Percentiles rank a stretch among this genome's conserved stretches.
phyloP scores from a whole-genome alignment of 768 basidiomycete genomes.

The Leucosporidium scottii region DNA sequence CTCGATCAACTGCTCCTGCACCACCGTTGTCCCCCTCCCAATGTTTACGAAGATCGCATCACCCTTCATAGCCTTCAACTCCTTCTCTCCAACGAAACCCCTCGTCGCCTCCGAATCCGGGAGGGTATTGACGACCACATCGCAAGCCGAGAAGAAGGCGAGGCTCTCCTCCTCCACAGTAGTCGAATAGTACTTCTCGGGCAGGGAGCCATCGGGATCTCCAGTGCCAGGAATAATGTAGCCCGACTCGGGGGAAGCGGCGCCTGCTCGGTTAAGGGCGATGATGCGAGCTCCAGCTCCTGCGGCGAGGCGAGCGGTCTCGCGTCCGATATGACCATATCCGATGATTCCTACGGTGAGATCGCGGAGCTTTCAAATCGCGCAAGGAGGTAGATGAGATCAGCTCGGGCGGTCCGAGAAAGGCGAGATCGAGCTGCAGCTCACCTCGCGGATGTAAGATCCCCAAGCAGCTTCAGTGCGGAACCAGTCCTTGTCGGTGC shows the following conservation, averaged over 20 bases:
- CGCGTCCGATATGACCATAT: constrained; percentile 6
- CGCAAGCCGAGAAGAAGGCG: constrained; percentile 18
- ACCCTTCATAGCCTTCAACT: constrained; percentile 37
- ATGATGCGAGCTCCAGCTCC: constrained; percentile 1
- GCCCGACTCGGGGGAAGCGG: constrained; percentile 2
- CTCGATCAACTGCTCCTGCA: constrained; percentile 23
- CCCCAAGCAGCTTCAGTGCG: not conserved
- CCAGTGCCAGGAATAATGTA: constrained; percentile 30
- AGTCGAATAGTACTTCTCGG: constrained; percentile 17
- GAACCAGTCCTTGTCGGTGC: constrained; percentile 1
- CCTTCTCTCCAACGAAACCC: constrained; percentile 11
- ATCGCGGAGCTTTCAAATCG: not conserved
- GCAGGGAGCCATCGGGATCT: constrained; percentile 20
- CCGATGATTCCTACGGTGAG: constrained; percentile 1
- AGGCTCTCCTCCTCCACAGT: not conserved
- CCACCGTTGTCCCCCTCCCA: constrained; percentile 42
- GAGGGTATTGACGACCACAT: constrained; percentile 30
- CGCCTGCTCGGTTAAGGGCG: not conserved
- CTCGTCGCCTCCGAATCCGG: constrained; percentile 12
- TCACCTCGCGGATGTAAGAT: not conserved
- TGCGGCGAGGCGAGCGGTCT: not conserved
- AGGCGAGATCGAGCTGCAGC: not conserved
- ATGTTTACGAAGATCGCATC: constrained; percentile 43
- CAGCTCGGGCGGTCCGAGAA: too few species aligned
- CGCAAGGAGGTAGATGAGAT: too few species aligned